phyloP scores from a whole-genome alignment of 116 monocot genomes.

The Papilionanthe hybrid region DNA sequence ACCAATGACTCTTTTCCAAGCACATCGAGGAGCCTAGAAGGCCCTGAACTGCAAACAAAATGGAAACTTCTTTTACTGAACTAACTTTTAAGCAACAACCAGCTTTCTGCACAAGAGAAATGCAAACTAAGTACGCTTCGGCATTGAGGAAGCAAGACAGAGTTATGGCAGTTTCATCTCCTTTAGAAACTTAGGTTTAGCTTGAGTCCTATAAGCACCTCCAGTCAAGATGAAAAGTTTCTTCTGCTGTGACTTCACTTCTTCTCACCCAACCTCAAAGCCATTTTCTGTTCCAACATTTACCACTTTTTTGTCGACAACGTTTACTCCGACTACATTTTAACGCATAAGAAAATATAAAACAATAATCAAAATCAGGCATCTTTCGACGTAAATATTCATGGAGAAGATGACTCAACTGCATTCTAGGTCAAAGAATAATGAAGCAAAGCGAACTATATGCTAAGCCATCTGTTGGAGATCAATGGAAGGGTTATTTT shows the following conservation, averaged over 20 bases:
- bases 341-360: not conserved
- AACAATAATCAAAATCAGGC: not conserved
- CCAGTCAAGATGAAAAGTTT: not conserved
- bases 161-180: not conserved
- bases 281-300: not conserved
- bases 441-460: not conserved
- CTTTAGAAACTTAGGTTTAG: not conserved
- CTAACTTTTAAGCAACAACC: not conserved
- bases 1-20: not conserved
- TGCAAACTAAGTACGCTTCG: not conserved
- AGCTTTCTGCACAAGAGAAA: not conserved
- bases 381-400: not conserved
- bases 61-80: not conserved
- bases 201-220: not conserved
- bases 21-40: not conserved
- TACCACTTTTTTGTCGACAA: not conserved
- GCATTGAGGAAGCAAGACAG: not conserved
- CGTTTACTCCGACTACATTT: not conserved
- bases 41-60: not conserved
- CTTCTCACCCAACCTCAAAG: not conserved
- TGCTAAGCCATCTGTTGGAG: not conserved
- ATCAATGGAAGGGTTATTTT: not conserved
- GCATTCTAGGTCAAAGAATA: not conserved
- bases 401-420: constrained; percentile 1
- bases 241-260: not conserved